These are phyloP conservation scores for Macroventuria anomochaeta DNA, from an alignment of 2,329 filamentous ascomycete genomes.

Conservation along the genomic window DNA sequence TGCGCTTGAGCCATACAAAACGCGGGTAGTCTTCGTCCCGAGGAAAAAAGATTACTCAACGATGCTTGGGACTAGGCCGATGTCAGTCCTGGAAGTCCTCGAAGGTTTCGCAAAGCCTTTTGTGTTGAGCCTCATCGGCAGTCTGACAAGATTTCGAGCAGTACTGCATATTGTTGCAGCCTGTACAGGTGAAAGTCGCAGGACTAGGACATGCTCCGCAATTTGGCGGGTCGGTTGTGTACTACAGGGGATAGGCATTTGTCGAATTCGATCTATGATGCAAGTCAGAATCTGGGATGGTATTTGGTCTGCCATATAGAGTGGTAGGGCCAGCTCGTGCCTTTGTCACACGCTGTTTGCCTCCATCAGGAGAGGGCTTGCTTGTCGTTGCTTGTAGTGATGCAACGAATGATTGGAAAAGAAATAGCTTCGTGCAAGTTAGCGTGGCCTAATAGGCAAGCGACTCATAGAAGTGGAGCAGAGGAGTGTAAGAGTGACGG, in stretches of 20 bases:
- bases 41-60: conserved; percentile 10
- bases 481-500: too few relatives aligned
- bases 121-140: conserved; percentile 20
- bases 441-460: too few relatives aligned
- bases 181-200: conserved; percentile 3
- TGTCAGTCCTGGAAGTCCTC: neutral
- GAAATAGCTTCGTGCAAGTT: too few relatives aligned
- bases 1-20: conserved; percentile 6
- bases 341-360: neutral
- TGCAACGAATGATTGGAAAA: too few relatives aligned
- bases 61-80: neutral
- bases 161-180: conserved; percentile 22
- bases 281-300: neutral
- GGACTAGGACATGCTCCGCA: neutral
- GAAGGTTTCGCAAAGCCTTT: conserved; percentile 22
- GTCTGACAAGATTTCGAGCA: conserved; percentile 25
- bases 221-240: neutral
- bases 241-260: neutral
- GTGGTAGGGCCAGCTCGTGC: neutral
- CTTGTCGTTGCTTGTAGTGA: too few relatives aligned
- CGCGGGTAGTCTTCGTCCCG: neutral
- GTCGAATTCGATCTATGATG: neutral
- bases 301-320: neutral
- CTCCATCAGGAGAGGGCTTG: too few relatives aligned
- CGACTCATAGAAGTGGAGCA: too few relatives aligned